Evolutionary conservation across 192 early-diverging fungal species (phyloP).

Genomic region (Geranomyces variabilis): DNA sequence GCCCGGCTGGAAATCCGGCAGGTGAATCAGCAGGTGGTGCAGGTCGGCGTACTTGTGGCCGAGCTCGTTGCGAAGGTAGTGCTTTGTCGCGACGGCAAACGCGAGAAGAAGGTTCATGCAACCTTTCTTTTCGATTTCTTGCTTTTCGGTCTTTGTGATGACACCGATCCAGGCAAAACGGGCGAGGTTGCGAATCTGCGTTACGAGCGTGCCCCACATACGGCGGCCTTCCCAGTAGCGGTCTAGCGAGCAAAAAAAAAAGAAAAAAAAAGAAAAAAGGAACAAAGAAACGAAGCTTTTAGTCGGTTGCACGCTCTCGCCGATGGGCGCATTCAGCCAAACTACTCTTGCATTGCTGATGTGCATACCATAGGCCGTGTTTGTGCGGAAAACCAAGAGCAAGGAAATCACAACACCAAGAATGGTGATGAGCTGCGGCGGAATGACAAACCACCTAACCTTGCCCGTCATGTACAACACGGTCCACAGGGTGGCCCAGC

Average conservation of each 20-base stretch:
- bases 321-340: too few species aligned
- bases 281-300: background rate
- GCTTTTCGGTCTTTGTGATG: conserved; percentile 18
- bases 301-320: too few species aligned
- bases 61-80: conserved; percentile 79
- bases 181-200: conserved; percentile 74
- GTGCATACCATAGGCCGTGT: conserved; percentile 47
- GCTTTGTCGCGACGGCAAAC: conserved; percentile 79
- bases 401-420: conserved; percentile 53
- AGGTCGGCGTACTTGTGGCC: conserved; percentile 72
- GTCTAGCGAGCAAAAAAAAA: background rate
- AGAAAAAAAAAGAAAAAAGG: background rate
- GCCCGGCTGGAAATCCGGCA: conserved; percentile 60
- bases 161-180: conserved; percentile 76
- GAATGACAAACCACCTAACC: conserved; percentile 35
- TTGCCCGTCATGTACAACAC: conserved; percentile 22
- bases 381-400: conserved; percentile 83
- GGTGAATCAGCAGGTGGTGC: conserved; percentile 62
- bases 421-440: conserved; percentile 43
- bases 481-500: conserved; percentile 42
- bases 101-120: conserved; percentile 79
- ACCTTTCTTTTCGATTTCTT: conserved; percentile 61
- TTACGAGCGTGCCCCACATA: conserved; percentile 74
- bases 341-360: background rate
- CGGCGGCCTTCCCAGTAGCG: conserved; percentile 82